Evolutionary conservation across 1,139 yeast species (phyloP), one percentile per base, ranked within the genome.

Genomic region (Diutina mesorugosa): DNA sequence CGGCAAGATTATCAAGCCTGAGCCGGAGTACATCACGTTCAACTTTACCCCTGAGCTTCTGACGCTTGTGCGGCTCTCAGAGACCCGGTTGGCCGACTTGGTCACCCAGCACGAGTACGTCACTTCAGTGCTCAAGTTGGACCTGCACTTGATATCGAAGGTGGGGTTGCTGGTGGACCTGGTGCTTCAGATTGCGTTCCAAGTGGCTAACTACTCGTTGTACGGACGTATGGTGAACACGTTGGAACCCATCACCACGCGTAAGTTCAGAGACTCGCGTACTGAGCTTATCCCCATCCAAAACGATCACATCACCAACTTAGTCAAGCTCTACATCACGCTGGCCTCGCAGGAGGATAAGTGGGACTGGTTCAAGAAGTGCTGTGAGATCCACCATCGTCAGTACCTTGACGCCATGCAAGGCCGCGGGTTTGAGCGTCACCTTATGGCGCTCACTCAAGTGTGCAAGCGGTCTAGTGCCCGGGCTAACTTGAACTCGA

Each of bases 361-460:
- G 62, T 83, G 85, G 85, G 69, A 69, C 4, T 61, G 74, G 5
- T 79, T 86, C 60, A 68, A 74, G 46, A 70, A 74, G 55, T 78
- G 87, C 54, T 80, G 90, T 60, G 69, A 70, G 30, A 70, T 67
- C 51, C 91, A 86, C 65, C 70, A 76, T 2, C 65, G 66, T 28
- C 78, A 74, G 59, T 76, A 83, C 57, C 73, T 67, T 29, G 72
- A 69, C 54, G 86, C 88, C 0, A 77, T 83, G 72, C 65, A 69
- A 45, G 93, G 93, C 1, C 67, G 72, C 56, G 90, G 91, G 0
- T 86, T 83, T 64, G 90, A 85, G 66, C 77, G 90, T 61, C 91
- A 86, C 68, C 73, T 85, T 60, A 79, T 81, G 62, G 84, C 90
- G 0, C 70, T 87, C 56, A 73, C 81, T 53, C 83, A 84, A 55